Evolutionary conservation across 2,329 filamentous ascomycete genomes (phyloP), one percentile per base, ranked within the genome.

Genomic region (Trichoderma koningiopsis): DNA sequence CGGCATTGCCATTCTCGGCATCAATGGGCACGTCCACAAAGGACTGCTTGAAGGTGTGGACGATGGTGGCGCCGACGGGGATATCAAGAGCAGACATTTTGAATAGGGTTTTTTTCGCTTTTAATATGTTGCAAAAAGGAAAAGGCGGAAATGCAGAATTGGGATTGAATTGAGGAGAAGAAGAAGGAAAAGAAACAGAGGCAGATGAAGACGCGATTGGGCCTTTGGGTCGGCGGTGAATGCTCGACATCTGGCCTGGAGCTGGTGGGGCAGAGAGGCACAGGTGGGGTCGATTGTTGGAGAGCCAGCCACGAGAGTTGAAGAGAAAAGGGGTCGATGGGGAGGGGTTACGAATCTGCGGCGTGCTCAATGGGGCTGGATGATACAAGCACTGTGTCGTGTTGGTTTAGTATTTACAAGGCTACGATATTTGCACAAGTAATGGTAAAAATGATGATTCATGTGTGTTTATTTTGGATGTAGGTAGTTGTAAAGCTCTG

Each of bases 11-110:
- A 74, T 92, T 91, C 74, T 86, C 85, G 71, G 86, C 84, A 76
- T 93, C 88, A 75, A 97, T 81, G 16, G 92, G 90, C 67, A 98
- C 95, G 75, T 95, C 88, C 72, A 87, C 85, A 83, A 97, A 99
- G 76, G 92, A 95, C 79, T 87, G 87, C 84, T 92, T 92, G 81
- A 96, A 86, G 75, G 90, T 92, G 79, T 96, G 89, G 82, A 98
- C 91, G 84, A 94, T 94, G 76, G 94, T 97, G 76, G 87, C 87
- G 73, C 89, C 91, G 60, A 87, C 81, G 68, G 91, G 89, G 73
- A 86, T 83, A 62, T 80, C 76, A 71, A 79, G 77, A 74, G 83
- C 76, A 72, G 87, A 83, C 87, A 90, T 89, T 77, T 16, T 59
- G 37, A 10, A 19, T 58, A 14, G 7, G 5, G 13, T 53, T 40